Evolutionary conservation across 2,329 filamentous ascomycete genomes (phyloP).

Genomic region (Botryotinia calthae): DNA sequence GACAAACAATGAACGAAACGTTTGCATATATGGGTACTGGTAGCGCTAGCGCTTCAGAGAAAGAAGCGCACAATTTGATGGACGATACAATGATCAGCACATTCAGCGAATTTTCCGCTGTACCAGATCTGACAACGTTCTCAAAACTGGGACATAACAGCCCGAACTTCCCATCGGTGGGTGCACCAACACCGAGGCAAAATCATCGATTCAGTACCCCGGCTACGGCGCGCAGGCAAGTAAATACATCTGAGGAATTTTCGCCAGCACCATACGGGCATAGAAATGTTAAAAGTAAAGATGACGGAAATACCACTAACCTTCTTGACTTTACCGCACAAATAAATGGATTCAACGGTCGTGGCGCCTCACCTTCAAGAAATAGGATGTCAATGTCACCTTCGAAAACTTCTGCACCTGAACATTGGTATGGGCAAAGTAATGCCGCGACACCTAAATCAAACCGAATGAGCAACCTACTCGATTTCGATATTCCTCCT

Average conservation of each 20-base stretch:
- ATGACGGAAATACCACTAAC: conserved; percentile 63
- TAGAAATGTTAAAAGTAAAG: conserved; percentile 34
- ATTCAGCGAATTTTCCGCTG: conserved; percentile 82
- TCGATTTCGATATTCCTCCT: conserved; percentile 92
- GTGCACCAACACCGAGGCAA: conserved; percentile 39
- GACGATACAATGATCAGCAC: conserved; percentile 40
- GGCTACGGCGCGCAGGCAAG: conserved; percentile 33
- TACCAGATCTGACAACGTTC: conserved; percentile 84
- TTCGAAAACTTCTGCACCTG: conserved; percentile 40
- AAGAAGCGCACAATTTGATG: conserved; percentile 32
- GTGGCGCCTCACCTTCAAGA: conserved; percentile 50
- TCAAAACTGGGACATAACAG: conserved; percentile 69
- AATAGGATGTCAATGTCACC: conserved; percentile 48
- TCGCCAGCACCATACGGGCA: conserved; percentile 42
- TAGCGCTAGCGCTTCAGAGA: conserved; percentile 33
- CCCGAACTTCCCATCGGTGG: conserved; percentile 48
- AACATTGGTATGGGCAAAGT: conserved; percentile 25
- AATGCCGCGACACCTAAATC: conserved; percentile 30
- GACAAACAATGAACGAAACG: conserved; percentile 32
- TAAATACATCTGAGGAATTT: conserved; percentile 31
- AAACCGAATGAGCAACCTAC: conserved; percentile 60
- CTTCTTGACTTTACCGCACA: conserved; percentile 87
- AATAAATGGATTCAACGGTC: conserved; percentile 53
- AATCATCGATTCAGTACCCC: conserved; percentile 33
- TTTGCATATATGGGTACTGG: conserved; percentile 36